Evolutionary conservation across 163 green algal species (phyloP).

Genomic region (Trebouxiophyceae sp.): DNA sequence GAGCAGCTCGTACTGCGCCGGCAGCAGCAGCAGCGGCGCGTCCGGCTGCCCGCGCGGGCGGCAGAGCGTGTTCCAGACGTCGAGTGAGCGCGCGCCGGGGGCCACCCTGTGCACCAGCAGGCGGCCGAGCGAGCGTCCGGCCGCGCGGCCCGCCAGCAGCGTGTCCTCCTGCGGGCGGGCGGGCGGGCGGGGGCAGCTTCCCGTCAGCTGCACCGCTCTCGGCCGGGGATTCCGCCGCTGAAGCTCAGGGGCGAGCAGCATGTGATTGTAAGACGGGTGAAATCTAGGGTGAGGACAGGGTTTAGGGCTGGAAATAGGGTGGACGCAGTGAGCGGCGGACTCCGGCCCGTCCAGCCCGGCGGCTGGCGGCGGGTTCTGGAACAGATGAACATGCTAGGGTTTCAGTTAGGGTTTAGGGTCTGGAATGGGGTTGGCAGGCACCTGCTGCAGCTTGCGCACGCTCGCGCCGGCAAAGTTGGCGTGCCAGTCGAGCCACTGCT

Average conservation of each 20-base stretch:
- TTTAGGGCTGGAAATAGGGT: too few species aligned
- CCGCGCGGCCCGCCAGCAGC: not conserved
- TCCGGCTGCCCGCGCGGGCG: not conserved
- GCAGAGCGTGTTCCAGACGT: slow-evolving; percentile 1
- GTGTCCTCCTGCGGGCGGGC: not conserved
- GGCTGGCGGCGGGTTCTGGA: too few species aligned
- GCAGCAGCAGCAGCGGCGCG: slow-evolving; percentile 4
- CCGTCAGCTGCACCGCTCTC: too few species aligned
- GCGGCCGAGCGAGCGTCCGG: not conserved
- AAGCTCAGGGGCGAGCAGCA: too few species aligned
- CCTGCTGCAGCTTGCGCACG: not conserved
- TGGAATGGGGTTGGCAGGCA: not conserved
- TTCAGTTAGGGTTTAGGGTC: too few species aligned
- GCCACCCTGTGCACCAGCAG: not conserved
- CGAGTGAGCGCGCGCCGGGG: not conserved
- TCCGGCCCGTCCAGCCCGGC: too few species aligned
- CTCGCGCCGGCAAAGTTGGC: slow-evolving; percentile 1
- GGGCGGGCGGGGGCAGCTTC: too few species aligned
- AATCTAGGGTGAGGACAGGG: too few species aligned
- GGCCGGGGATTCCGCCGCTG: too few species aligned
- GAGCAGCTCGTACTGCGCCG: slow-evolving; percentile 3
- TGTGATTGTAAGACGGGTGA: too few species aligned
- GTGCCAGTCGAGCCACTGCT: slow-evolving; percentile 12
- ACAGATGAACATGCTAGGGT: too few species aligned
- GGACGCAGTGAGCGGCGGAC: too few species aligned